Base-by-base conservation (phyloP, 2,329 filamentous ascomycete species). In the Aspergillus intermedius region DNA sequence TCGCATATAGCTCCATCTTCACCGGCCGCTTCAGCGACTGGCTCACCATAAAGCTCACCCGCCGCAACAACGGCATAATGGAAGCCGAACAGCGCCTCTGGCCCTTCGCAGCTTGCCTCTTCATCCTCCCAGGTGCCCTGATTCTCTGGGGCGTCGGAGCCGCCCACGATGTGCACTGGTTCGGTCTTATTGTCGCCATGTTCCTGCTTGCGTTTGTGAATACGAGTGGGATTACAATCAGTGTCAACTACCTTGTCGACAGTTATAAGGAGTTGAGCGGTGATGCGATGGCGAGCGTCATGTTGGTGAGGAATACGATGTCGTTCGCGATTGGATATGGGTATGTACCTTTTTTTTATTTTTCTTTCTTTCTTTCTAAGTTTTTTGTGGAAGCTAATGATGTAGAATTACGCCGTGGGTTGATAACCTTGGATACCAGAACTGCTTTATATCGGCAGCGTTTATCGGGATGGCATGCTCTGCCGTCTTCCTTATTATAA, bases 231-330 rank as follows among this genome's bases (percentile, higher is more conserved):
- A 60, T 69, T 17, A 67, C 67, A 0, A 56, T 71, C 15, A 68
- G 65, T 41, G 62, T 72, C 42, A 70, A 69, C 45, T 72, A 72
- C 39, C 51, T 70, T 12, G 65, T 72, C 4, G 69, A 72, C 52
- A 68, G 66, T 48, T 72, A 71, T 52, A 60, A 61, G 10, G 69
- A 72, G 45, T 45, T 73, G 8, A 68, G 65, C 15, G 67, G 68
- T 2, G 67, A 72, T 22, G 68, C 66, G 0, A 66, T 72, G 60
- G 65, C 63, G 3, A 71, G 66, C 15, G 65, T 75, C 13, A 76
- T 76, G 45, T 48, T 75, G 19, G 68, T 76, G 12, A 67, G 74
- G 3, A 76, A 76, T 50, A 74, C 72, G 1, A 74, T 76, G 68
- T 68, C 66, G 0, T 76, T 76, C 53, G 74, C 69, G 0, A 70